Evolutionary conservation across 306 rosid species (phyloP).

Genomic region (Datisca glomerata): DNA sequence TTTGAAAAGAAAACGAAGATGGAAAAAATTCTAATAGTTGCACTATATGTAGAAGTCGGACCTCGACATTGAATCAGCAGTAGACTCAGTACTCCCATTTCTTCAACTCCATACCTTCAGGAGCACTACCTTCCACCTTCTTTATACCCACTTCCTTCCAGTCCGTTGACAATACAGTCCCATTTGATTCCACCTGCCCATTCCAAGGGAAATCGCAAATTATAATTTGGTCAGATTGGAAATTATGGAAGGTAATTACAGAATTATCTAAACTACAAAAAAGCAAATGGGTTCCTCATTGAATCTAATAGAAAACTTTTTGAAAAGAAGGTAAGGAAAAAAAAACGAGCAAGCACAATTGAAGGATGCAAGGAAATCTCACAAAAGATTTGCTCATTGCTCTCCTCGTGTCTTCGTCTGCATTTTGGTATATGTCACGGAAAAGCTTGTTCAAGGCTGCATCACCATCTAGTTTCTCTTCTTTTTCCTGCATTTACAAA

Average conservation of each 20-base stretch:
- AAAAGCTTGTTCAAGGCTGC: slow-evolving; percentile 50
- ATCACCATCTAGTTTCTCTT: slow-evolving; percentile 40
- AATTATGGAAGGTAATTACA: too few species aligned
- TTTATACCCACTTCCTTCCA: slow-evolving; percentile 13
- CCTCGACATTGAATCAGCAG: too few species aligned
- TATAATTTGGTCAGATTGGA: too few species aligned
- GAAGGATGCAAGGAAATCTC: too few species aligned
- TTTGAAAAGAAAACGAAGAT: too few species aligned
- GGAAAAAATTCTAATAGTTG: too few species aligned
- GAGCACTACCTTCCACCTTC: slow-evolving; percentile 15
- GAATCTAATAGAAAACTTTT: too few species aligned
- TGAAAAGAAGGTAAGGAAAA: background rate
- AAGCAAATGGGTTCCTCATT: too few species aligned
- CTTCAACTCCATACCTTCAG: slow-evolving; percentile 11
- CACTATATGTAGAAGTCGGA: too few species aligned
- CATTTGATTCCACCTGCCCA: slow-evolving; percentile 15
- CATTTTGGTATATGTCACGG: slow-evolving; percentile 23
- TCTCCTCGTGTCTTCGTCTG: slow-evolving; percentile 19
- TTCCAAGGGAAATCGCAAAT: too few species aligned
- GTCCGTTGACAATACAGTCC: slow-evolving; percentile 12
- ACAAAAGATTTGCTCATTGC: slow-evolving; percentile 16
- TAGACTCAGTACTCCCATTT: too few species aligned
- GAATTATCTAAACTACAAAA: too few species aligned
- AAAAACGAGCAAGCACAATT: background rate
- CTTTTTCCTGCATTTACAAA: slow-evolving; percentile 5